Evolutionary conservation across 768 basidiomycete species (phyloP), one percentile per base, ranked within the genome.

Genomic region (Tricholoma hemisulphureum): DNA sequence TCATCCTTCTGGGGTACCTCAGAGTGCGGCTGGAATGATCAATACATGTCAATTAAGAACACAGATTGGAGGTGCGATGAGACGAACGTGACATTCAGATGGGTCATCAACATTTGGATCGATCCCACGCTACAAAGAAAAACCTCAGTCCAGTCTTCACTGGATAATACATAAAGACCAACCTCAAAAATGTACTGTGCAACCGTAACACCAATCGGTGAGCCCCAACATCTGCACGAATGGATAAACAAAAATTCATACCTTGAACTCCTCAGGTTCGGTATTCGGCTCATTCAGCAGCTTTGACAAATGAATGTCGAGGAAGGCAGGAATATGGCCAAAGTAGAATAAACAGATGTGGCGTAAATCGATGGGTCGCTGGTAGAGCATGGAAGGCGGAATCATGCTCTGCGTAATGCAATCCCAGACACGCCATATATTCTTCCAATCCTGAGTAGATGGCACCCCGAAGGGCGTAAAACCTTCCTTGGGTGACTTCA

Each of bases 271-370:
- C 58, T 89, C 81, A 0, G 97, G 97, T 61, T 94, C 86, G 0
- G 94, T 93, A 64, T 92, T 84, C 1, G 87, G 83, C 63, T 95
- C 89, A 37, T 83, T 67, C 51, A 97, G 70, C 11, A 93, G 71
- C 50, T 81, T 79, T 2, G 91, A 91, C 49, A 96, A 73, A 66
- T 96, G 89, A 21, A 97, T 97, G 65, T 97, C 95, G 60, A 95
- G 71, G 76, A 96, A 97, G 18, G 91, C 81, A 2, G 93, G 93
- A 46, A 98, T 93, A 69, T 98, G 97, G 0, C 96, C 96, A 11
- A 93, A 67, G 72, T 98, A 98, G 75, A 99, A 99, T n/a, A 98
- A 80, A 67, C 94, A 96, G 56, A 96, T 94, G 71, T 98, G 95
- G 28, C 97, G 82, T 46, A 98, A 76, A 66, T 97, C 88, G 59